Conservation (phyloP, 169 alveolate species). For the Babesia bovis region DNA sequence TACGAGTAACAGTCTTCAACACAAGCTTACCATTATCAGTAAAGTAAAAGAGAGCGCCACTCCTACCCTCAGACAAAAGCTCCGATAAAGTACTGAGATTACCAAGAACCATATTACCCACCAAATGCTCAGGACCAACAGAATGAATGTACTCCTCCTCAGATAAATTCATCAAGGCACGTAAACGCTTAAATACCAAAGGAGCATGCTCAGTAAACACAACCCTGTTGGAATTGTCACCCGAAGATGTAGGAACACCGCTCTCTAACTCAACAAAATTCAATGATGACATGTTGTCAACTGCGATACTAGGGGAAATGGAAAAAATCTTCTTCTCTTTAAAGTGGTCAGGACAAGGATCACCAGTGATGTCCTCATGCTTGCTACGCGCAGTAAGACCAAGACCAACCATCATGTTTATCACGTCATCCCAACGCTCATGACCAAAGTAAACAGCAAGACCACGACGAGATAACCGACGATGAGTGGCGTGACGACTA, state of each 20-base stretch:
- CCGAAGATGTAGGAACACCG: neutral
- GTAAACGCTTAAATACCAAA: constrained; percentile 90
- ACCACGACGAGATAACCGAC: constrained; percentile 30
- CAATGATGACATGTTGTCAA: constrained; percentile 16
- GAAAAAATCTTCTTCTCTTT: constrained; percentile 25
- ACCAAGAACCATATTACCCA: constrained; percentile 93
- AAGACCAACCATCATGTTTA: constrained; percentile 89
- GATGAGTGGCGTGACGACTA: constrained; percentile 9
- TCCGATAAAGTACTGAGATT: constrained; percentile 91
- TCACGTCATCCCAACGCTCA: constrained; percentile 88
- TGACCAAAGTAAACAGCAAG: constrained; percentile 87
- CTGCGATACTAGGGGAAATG: constrained; percentile 11
- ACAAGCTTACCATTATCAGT: constrained; percentile 89
- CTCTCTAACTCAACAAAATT: constrained; percentile 13
- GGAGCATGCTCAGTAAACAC: constrained; percentile 93
- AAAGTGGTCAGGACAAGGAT: constrained; percentile 22
- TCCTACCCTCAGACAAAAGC: constrained; percentile 91
- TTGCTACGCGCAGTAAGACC: constrained; percentile 77
- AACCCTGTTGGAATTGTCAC: constrained; percentile 5
- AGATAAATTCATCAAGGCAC: constrained; percentile 87
- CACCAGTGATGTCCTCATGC: constrained; percentile 8
- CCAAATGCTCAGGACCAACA: constrained; percentile 95
- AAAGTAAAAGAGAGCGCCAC: constrained; percentile 95
- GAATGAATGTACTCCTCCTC: constrained; percentile 90
- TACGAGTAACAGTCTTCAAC: constrained; percentile 68